phyloP scores from a whole-genome alignment of 441 rosid genomes.

The Corymbia calophylla region DNA sequence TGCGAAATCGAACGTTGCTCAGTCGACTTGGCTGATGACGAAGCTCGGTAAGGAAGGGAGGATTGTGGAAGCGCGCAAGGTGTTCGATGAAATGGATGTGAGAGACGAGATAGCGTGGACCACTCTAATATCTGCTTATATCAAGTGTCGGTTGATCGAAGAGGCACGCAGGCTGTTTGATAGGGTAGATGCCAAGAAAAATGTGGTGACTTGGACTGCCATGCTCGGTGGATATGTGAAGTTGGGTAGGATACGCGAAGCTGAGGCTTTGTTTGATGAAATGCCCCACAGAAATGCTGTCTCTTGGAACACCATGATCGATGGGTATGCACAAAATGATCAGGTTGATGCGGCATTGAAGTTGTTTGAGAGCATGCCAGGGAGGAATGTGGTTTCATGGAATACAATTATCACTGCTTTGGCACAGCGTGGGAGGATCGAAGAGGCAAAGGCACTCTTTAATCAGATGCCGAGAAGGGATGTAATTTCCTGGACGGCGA shows the following conservation, averaged over 20 bases:
- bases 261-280: constrained; percentile 43
- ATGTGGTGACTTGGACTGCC: constrained; percentile 84
- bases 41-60: constrained; percentile 35
- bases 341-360: constrained; percentile 29
- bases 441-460: constrained; percentile 42
- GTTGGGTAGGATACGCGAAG: constrained; percentile 30
- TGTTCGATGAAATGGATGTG: constrained; percentile 51
- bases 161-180: constrained; percentile 55
- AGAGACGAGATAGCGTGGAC: constrained; percentile 64
- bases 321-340: constrained; percentile 44
- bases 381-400: constrained; percentile 59
- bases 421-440: constrained; percentile 39
- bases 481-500: constrained; percentile 58
- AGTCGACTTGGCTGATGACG: constrained; percentile 37
- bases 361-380: constrained; percentile 50
- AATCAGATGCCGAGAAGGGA: constrained; percentile 47
- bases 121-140: constrained; percentile 43
- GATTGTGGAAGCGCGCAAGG: constrained; percentile 35
- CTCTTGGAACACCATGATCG: constrained; percentile 70
- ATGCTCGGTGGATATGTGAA: constrained; percentile 52
- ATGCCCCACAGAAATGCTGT: constrained; percentile 59
- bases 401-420: constrained; percentile 41
- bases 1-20: constrained; percentile 19
- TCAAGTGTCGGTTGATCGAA: constrained; percentile 39
- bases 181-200: constrained; percentile 36